Conservation (phyloP, 768 basidiomycete species). For the Flagelloscypha sp. region DNA sequence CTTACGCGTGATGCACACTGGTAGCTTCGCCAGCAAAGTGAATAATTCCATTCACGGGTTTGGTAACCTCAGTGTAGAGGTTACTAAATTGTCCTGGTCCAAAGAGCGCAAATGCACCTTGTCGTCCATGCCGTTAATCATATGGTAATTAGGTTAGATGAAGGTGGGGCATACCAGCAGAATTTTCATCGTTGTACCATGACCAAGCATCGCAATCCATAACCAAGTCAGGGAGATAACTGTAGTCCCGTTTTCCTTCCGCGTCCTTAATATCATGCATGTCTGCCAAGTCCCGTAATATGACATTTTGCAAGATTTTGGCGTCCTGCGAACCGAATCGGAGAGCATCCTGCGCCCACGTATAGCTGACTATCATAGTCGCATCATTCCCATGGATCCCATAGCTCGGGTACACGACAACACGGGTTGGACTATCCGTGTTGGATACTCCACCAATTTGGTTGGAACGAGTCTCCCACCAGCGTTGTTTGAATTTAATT, state of each 20-base stretch:
- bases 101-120: constrained; percentile 18
- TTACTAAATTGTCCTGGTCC: constrained; percentile 19
- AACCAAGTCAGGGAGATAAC: constrained; percentile 12
- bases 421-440: constrained; percentile 25
- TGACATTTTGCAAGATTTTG: constrained; percentile 18
- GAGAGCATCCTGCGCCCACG: constrained; percentile 15
- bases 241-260: no score
- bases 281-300: constrained; percentile 20
- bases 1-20: constrained; percentile 21
- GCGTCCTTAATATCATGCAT: constrained; percentile 17
- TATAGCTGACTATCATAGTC: constrained; percentile 18
- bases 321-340: constrained; percentile 12
- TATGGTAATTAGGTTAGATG: neutral
- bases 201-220: constrained; percentile 17
- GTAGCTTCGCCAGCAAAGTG: constrained; percentile 28
- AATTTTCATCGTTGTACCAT: constrained; percentile 17
- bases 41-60: constrained; percentile 17
- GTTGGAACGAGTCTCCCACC: constrained; percentile 28
- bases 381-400: constrained; percentile 15
- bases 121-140: constrained; percentile 1
- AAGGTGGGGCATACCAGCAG: constrained; percentile 9
- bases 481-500: constrained; percentile 31
- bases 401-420: constrained; percentile 31
- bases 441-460: constrained; percentile 22
- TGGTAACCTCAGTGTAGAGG: constrained; percentile 14